A percentile compares a stretch with the other conserved stretches of the same genome.
phyloP scores from a whole-genome alignment of 2,329 filamentous ascomycete species.

The Aspergillus candidus region DNA sequence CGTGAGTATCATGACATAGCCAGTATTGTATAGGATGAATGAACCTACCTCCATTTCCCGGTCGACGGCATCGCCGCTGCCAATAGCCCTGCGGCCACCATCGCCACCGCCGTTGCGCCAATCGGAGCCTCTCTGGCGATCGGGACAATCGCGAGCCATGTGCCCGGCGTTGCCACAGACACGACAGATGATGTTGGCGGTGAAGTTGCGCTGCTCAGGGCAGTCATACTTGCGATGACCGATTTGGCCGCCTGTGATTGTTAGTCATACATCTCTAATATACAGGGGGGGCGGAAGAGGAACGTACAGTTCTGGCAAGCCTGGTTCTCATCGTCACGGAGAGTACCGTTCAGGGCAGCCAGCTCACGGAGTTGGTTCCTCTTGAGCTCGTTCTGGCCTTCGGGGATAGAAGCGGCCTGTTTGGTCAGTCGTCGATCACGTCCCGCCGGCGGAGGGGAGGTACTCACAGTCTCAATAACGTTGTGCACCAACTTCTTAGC shows the following conservation, averaged over 20 bases:
- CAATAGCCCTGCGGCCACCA: slow-evolving; percentile 57
- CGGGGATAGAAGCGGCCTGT: slow-evolving; percentile 94
- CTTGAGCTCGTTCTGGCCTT: slow-evolving; percentile 98
- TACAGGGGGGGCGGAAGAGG: background rate
- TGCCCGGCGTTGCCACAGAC: slow-evolving; percentile 97
- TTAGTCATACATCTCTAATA: background rate
- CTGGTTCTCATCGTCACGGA: slow-evolving; percentile 98
- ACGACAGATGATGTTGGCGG: slow-evolving; percentile 98
- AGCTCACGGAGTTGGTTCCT: slow-evolving; percentile 97
- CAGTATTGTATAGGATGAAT: background rate
- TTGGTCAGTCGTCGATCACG: slow-evolving; percentile 23
- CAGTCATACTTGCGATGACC: slow-evolving; percentile 99
- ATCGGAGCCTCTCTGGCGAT: slow-evolving; percentile 80
- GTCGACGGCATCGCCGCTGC: slow-evolving; percentile 76
- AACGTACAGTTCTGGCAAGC: slow-evolving; percentile 87
- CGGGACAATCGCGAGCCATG: slow-evolving; percentile 96
- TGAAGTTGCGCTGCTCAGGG: slow-evolving; percentile 94
- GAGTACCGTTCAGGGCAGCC: slow-evolving; percentile 94
- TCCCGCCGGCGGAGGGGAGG: background rate
- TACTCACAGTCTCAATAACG: slow-evolving; percentile 90
- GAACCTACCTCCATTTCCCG: slow-evolving; percentile 86
- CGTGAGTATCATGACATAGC: background rate
- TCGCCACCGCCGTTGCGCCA: slow-evolving; percentile 73
- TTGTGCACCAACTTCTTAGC: slow-evolving; percentile 98
- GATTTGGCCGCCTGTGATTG: slow-evolving; percentile 71